A percentile compares a stretch with the other conserved stretches of the same genome.
These are phyloP conservation scores for Vigna mungo DNA, from an alignment of 306 rosid genomes.

Conservation along the genomic window DNA sequence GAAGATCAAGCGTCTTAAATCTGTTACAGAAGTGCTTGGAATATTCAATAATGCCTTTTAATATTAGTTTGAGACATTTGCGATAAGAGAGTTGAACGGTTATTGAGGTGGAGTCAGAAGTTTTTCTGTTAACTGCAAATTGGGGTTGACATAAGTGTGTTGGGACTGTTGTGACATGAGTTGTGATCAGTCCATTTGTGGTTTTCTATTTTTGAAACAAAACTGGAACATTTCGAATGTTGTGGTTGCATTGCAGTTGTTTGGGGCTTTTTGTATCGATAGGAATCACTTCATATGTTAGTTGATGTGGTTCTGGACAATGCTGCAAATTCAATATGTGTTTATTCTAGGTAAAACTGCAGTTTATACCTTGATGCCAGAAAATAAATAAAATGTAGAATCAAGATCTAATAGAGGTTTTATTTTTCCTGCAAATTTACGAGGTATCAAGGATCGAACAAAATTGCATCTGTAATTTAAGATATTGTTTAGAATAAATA, in stretches of 20 bases:
- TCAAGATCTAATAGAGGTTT: too few species aligned
- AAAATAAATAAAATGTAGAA: neutral
- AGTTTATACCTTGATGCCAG: slow-evolving; percentile 12
- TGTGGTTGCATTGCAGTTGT: slow-evolving; percentile 7
- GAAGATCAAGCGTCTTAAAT: slow-evolving; percentile 8
- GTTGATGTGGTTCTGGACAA: neutral
- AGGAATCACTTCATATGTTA: neutral
- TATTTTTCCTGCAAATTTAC: too few species aligned
- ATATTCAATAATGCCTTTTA: neutral
- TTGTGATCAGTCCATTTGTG: neutral
- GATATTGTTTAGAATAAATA: too few species aligned
- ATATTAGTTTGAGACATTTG: neutral
- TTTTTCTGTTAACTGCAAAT: neutral
- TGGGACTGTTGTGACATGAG: neutral
- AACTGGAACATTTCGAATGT: neutral
- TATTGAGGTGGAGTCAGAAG: neutral
- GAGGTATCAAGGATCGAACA: too few species aligned
- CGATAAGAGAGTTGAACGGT: neutral
- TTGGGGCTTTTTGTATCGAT: neutral
- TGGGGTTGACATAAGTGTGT: neutral
- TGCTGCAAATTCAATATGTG: neutral
- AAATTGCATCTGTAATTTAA: too few species aligned
- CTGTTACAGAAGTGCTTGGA: slow-evolving; percentile 6
- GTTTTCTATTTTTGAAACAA: neutral
- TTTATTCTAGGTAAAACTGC: slow-evolving; percentile 11